phyloP scores from a whole-genome alignment of 2,329 filamentous ascomycete species.

The Verticillium isaacii region DNA sequence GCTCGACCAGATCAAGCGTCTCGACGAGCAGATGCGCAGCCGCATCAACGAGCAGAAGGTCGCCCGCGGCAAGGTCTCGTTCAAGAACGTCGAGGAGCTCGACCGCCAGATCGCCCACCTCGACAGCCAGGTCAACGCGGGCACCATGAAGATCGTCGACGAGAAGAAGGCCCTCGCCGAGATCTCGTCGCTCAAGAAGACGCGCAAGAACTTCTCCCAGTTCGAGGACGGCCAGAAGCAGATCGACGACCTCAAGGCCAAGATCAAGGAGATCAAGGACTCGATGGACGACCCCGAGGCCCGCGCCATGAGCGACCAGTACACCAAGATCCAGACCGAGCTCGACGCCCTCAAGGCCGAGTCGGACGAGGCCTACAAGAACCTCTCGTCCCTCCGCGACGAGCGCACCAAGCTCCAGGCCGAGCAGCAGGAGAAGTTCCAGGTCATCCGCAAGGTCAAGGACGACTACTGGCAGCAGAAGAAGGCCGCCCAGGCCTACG shows the following conservation, averaged over 20 bases:
- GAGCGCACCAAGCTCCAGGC: constrained; percentile 79
- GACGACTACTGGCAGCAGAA: constrained; percentile 80
- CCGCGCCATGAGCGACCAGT: constrained; percentile 82
- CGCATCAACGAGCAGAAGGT: constrained; percentile 83
- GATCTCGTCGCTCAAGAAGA: constrained; percentile 77
- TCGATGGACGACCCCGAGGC: constrained; percentile 85
- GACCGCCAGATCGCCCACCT: constrained; percentile 77
- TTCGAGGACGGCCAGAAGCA: constrained; percentile 83
- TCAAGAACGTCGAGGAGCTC: constrained; percentile 84
- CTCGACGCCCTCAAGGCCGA: constrained; percentile 86
- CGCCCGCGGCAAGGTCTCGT: constrained; percentile 73
- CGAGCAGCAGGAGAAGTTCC: constrained; percentile 83
- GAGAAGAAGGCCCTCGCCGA: constrained; percentile 91
- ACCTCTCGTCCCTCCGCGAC: constrained; percentile 76
- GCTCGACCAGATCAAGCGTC: constrained; percentile 85
- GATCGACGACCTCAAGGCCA: constrained; percentile 81
- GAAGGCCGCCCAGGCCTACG: constrained; percentile 78
- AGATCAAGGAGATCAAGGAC: constrained; percentile 87
- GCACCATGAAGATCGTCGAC: constrained; percentile 92
- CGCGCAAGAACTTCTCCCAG: constrained; percentile 83
- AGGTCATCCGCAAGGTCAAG: constrained; percentile 79
- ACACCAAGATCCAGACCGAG: constrained; percentile 80
- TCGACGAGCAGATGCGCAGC: constrained; percentile 84
- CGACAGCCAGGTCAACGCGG: constrained; percentile 80
- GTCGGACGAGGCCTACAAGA: constrained; percentile 88